phyloP scores from a whole-genome alignment of 1,139 yeast genomes.

The Saccharomyces pastorianus region DNA sequence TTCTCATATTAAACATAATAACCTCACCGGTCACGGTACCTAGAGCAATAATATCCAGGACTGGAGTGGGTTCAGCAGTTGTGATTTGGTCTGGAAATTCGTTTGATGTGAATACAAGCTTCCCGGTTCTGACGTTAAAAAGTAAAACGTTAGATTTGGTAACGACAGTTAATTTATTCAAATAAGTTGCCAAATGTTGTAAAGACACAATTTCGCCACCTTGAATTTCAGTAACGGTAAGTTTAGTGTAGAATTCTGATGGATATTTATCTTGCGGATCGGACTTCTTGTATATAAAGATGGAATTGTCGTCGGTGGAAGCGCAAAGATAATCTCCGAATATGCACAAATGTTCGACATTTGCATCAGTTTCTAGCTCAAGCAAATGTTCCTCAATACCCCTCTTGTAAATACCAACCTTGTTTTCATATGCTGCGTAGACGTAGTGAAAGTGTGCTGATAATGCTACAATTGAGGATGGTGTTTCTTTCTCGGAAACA shows the following conservation, averaged over 20 bases:
- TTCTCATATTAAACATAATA: conserved; percentile 57
- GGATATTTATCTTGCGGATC: conserved; percentile 41
- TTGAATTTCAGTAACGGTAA: conserved; percentile 48
- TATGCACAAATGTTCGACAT: conserved; percentile 44
- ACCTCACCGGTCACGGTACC: conserved; percentile 69
- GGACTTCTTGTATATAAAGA: conserved; percentile 56
- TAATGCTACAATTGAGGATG: conserved; percentile 58
- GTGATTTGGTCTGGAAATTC: conserved; percentile 47
- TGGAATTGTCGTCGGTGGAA: conserved; percentile 41
- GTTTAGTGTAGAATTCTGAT: conserved; percentile 58
- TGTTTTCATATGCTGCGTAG: conserved; percentile 65
- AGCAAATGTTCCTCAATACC: conserved; percentile 63
- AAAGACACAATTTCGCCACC: conserved; percentile 61
- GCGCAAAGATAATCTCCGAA: conserved; percentile 80
- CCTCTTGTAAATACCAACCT: conserved; percentile 72
- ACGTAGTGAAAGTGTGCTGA: conserved; percentile 80
- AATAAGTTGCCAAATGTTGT: conserved; percentile 82
- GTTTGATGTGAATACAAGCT: conserved; percentile 53
- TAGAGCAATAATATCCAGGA: conserved; percentile 69
- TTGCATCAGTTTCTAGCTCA: conserved; percentile 29
- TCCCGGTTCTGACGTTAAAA: conserved; percentile 72
- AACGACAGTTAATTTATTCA: conserved; percentile 79
- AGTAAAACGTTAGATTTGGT: conserved; percentile 54
- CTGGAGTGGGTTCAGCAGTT: conserved; percentile 75
- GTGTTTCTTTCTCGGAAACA: conserved; percentile 75